Conservation (phyloP, 2,329 filamentous ascomycete species). For the Trichoderma atroviride region DNA sequence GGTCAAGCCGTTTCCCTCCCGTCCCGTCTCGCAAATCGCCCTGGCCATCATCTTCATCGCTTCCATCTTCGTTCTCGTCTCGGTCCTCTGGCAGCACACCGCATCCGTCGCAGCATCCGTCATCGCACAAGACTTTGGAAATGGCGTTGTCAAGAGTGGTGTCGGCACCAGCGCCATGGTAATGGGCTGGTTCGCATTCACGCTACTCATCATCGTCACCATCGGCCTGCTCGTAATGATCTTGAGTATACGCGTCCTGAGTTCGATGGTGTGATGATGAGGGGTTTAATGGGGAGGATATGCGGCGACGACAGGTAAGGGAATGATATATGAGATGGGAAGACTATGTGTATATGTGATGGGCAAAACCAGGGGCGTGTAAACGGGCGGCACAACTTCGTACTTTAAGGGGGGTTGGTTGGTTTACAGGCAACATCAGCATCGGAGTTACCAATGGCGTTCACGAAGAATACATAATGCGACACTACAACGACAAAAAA, state of each 20-base stretch:
- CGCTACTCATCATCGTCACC: constrained; percentile 89
- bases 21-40: constrained; percentile 88
- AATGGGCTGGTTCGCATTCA: constrained; percentile 96
- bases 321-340: constrained; percentile 21
- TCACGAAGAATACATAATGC: constrained; percentile 26
- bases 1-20: constrained; percentile 90
- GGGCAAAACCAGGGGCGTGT: constrained; percentile 20
- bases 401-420: constrained; percentile 22
- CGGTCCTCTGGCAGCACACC: constrained; percentile 87
- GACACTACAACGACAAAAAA: neutral
- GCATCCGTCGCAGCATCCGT: constrained; percentile 93
- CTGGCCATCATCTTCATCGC: constrained; percentile 87
- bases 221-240: constrained; percentile 97
- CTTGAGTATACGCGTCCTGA: constrained; percentile 81
- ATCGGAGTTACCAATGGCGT: constrained; percentile 39
- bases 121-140: constrained; percentile 89
- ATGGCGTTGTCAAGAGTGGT: constrained; percentile 82
- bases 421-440: constrained; percentile 37
- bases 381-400: constrained; percentile 24
- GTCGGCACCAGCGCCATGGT: constrained; percentile 97
- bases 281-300: constrained; percentile 5
- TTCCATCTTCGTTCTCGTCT: constrained; percentile 72
- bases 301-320: neutral
- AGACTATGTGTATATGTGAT: constrained; percentile 31
- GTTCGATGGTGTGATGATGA: constrained; percentile 52